Conservation (phyloP, 2,329 filamentous ascomycete species). For the Hymenoscyphus infarciens region DNA sequence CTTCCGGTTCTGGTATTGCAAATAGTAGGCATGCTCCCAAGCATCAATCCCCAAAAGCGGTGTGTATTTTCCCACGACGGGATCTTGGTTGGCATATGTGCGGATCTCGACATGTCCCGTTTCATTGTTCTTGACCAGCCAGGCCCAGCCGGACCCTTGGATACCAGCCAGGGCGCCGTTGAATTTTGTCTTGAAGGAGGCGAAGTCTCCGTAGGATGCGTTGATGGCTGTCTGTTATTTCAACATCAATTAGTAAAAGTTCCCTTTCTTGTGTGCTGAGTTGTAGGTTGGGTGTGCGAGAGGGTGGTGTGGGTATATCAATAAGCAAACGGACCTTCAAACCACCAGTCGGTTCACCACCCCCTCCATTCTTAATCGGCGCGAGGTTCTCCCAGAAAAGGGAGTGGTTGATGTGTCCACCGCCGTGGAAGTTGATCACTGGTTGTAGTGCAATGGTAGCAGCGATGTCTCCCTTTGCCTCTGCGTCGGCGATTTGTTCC, state of each 20-base stretch:
- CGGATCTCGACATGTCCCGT: slow-evolving; percentile 56
- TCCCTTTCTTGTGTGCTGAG: neutral
- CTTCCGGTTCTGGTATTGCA: slow-evolving; percentile 97
- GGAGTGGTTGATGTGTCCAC: slow-evolving; percentile 64
- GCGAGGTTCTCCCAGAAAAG: slow-evolving; percentile 69
- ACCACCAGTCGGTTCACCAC: slow-evolving; percentile 51
- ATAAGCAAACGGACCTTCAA: slow-evolving; percentile 37
- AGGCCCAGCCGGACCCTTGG: slow-evolving; percentile 57
- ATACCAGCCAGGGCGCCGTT: slow-evolving; percentile 57
- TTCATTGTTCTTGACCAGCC: slow-evolving; percentile 53
- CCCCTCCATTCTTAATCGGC: slow-evolving; percentile 63
- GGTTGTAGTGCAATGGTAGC: slow-evolving; percentile 53
- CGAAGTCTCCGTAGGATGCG: slow-evolving; percentile 47
- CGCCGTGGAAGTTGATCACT: slow-evolving; percentile 64
- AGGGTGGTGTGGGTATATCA: neutral
- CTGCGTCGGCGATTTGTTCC: slow-evolving; percentile 63
- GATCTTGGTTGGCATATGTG: slow-evolving; percentile 83
- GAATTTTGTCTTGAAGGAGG: slow-evolving; percentile 54
- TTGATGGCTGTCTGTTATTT: slow-evolving; percentile 34
- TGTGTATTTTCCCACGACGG: slow-evolving; percentile 76
- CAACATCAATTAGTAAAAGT: neutral
- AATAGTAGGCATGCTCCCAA: slow-evolving; percentile 95
- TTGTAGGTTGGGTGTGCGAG: neutral
- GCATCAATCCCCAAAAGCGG: slow-evolving; percentile 88
- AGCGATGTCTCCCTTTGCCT: slow-evolving; percentile 49